phyloP scores from a whole-genome alignment of 1,284 basidiomycete genomes.

The Austroboletus niveus region DNA sequence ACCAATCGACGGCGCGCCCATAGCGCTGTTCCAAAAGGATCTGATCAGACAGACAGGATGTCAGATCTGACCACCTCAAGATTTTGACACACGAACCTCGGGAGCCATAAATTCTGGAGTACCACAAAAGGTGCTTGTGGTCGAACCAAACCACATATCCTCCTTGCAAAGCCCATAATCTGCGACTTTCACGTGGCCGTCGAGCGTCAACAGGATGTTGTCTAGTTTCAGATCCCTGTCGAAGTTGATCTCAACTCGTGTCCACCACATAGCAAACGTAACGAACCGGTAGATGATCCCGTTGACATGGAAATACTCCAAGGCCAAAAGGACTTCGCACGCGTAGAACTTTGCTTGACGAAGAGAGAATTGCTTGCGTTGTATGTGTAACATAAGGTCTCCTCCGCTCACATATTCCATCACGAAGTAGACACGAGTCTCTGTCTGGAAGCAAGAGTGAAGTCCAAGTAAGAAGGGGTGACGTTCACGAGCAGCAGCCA shows the following conservation, averaged over 20 bases:
- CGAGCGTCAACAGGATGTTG: constrained; percentile 95
- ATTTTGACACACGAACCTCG: constrained; percentile 59
- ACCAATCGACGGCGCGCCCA: constrained; percentile 99
- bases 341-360: constrained; percentile 99
- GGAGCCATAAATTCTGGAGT: constrained; percentile 99
- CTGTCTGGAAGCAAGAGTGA: constrained; percentile 99
- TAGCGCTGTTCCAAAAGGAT: constrained; percentile 98
- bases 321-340: constrained; percentile 92
- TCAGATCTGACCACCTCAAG: not conserved
- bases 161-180: constrained; percentile 99
- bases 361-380: constrained; percentile 92
- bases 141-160: constrained; percentile 96
- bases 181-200: constrained; percentile 98
- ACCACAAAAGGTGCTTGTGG: constrained; percentile 99
- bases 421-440: constrained; percentile 95
- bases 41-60: constrained; percentile 39
- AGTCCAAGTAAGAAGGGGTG: constrained; percentile 97
- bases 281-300: constrained; percentile 95
- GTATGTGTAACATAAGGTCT: constrained; percentile 92
- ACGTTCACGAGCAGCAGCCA: constrained; percentile 92
- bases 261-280: not conserved
- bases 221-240: constrained; percentile 94
- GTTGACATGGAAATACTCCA: constrained; percentile 98
- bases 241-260: constrained; percentile 9
- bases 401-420: constrained; percentile 96